Base-by-base conservation (phyloP, 192 early-diverging fungal species). In the Podila minutissima region DNA sequence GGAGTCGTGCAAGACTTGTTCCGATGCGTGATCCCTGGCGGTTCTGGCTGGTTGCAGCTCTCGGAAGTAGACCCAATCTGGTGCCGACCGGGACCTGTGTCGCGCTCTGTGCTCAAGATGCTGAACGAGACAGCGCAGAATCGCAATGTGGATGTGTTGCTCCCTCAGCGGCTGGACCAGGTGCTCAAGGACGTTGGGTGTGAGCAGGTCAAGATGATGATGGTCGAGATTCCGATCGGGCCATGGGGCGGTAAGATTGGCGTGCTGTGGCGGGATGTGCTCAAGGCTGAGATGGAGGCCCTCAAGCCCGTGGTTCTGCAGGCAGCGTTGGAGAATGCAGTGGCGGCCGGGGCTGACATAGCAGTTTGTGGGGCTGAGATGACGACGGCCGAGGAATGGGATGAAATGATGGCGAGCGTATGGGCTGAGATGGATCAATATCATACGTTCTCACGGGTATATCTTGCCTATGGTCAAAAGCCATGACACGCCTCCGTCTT, bases 391-490 rank as follows among this genome's bases (percentile, higher is more conserved):
- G 71, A 81, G 62, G 77, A 81, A 26, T 81, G 77, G 77, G 77
- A 81, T 9, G 77, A 81, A 57, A 81, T 81, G 77, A 81, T 81
- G 77, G 35, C 53, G 1, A 64, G 66, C 13, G 77, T 81, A 22
- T 81, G 77, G 77, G 71, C 53, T 4, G 77, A 81, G 53, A 81
- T 81, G 77, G 77, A 81, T 63, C 70, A 81, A 3, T 81, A 81
- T 33, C 66, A 59, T 31, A 81, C 77, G 26, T 81, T 69, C 59
- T 73, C 77, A 5, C 57, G 70, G 48, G 77, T 81, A 4, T 81
- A 72, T 61, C 53, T 81, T 17, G 77, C 77, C 3, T 73, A 73
- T 66, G 77, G 77, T 5, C 77, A 73, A 10, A 81, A 69, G 48
- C 69, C 60, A 58, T 69, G 33, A 55, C 6, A 53, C 9, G 8